Percentiles rank a stretch among this genome's conserved stretches.
phyloP scores from a whole-genome alignment of 1,284 basidiomycete species.

The Rhodotorula sp. region DNA sequence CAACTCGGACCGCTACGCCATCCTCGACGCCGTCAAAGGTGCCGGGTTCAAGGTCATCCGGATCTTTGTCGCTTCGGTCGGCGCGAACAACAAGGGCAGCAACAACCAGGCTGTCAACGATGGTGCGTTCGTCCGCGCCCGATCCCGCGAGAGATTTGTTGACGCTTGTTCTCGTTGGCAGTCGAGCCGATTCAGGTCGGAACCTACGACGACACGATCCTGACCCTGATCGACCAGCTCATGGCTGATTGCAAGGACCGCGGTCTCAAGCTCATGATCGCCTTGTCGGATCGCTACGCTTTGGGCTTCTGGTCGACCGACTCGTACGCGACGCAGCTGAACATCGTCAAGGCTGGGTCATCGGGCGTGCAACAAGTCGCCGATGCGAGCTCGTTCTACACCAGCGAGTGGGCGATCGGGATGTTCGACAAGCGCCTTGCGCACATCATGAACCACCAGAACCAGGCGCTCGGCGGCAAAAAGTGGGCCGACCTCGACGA shows the following conservation, averaged over 20 bases:
- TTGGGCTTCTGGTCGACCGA: constrained; percentile 46
- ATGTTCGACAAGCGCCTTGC: constrained; percentile 46
- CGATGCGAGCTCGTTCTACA: constrained; percentile 43
- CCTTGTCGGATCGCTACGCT: constrained; percentile 42
- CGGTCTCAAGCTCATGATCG: constrained; percentile 52
- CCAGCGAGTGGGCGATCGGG: constrained; percentile 34
- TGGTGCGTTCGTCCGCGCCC: constrained; percentile 4
- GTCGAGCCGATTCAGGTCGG: constrained; percentile 51
- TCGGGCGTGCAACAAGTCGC: constrained; percentile 39
- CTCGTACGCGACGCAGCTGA: constrained; percentile 40
- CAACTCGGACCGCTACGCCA: constrained; percentile 33
- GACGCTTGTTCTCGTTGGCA: constrained; percentile 8
- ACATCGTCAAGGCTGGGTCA: constrained; percentile 40
- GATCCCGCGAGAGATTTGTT: neutral
- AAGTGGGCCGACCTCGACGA: constrained; percentile 55
- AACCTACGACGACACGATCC: constrained; percentile 52
- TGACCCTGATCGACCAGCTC: constrained; percentile 52
- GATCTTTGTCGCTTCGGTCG: constrained; percentile 42
- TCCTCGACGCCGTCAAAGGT: constrained; percentile 43
- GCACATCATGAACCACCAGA: constrained; percentile 51
- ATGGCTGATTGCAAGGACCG: constrained; percentile 51
- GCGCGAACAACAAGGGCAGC: constrained; percentile 42
- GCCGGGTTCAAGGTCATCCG: constrained; percentile 44
- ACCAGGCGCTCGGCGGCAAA: constrained; percentile 50
- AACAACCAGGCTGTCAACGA: constrained; percentile 30